phyloP scores from a whole-genome alignment of 352 stramenopile species.

The Phytophthora cryptogea region DNA sequence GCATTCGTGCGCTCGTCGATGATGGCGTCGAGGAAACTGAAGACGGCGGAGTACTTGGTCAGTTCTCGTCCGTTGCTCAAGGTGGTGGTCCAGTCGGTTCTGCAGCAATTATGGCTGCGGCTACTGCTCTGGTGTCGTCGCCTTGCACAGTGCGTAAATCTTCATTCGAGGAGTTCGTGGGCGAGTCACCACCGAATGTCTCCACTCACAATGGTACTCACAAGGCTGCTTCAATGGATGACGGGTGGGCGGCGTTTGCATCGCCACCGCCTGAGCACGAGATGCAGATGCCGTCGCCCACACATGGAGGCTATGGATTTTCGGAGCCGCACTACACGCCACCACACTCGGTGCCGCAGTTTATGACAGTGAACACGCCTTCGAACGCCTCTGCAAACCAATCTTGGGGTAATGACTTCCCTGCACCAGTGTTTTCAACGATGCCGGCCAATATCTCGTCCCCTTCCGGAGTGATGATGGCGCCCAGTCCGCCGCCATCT shows the following conservation, averaged over 20 bases:
- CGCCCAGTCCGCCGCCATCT: conserved; percentile 5
- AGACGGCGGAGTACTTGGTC: conserved; percentile 44
- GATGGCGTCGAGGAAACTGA: conserved; percentile 37
- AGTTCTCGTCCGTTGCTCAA: conserved; percentile 50
- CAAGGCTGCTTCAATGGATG: conserved; percentile 21
- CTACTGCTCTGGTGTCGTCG: conserved; percentile 8
- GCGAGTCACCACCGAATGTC: conserved; percentile 31
- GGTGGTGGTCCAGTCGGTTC: conserved; percentile 18
- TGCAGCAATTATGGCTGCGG: conserved; percentile 21
- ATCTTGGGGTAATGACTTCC: conserved; percentile 22
- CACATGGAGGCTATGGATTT: conserved; percentile 14
- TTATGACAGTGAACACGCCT: conserved; percentile 26
- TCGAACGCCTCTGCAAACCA: conserved; percentile 11
- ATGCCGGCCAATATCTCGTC: conserved; percentile 12
- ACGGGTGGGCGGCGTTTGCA: conserved; percentile 19
- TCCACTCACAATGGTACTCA: conserved; percentile 9
- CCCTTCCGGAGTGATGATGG: conserved; percentile 2
- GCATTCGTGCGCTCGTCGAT: conserved; percentile 55
- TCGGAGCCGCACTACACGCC: conserved; percentile 28
- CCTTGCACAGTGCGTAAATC: conserved; percentile 43
- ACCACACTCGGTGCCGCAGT: conserved; percentile 29
- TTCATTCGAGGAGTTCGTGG: conserved; percentile 74
- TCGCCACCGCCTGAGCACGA: conserved; percentile 26
- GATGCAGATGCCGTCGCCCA: conserved; percentile 23
- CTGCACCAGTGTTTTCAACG: conserved; percentile 23